A percentile compares a stretch with the other conserved stretches of the same genome.
phyloP scores from a whole-genome alignment of 257 asterid species.

The Cinchona pubescens region DNA sequence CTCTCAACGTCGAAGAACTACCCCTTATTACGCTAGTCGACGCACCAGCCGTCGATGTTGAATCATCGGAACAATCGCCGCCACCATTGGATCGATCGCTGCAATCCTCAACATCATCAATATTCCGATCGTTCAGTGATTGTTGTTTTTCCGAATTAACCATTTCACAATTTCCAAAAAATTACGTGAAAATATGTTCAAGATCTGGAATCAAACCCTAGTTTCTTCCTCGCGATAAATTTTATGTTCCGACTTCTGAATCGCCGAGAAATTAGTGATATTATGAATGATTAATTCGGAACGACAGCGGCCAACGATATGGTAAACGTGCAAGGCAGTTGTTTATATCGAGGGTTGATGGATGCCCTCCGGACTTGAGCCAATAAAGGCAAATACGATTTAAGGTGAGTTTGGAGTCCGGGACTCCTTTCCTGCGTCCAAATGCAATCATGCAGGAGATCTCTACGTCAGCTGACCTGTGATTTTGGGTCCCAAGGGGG shows the following conservation, averaged over 20 bases:
- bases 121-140: slow-evolving; percentile 33
- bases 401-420: slow-evolving; percentile 38
- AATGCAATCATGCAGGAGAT: slow-evolving; percentile 21
- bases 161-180: slow-evolving; percentile 28
- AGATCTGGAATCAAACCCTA: slow-evolving; percentile 7
- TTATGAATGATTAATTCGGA: neutral
- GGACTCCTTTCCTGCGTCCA: neutral
- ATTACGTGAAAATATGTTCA: neutral
- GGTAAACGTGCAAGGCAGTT: neutral
- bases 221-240: neutral
- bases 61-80: slow-evolving; percentile 28
- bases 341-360: slow-evolving; percentile 30
- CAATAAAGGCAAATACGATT: slow-evolving; percentile 19
- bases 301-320: slow-evolving; percentile 1
- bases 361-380: slow-evolving; percentile 27
- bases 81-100: slow-evolving; percentile 42
- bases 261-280: neutral
- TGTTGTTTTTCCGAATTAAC: slow-evolving; percentile 46
- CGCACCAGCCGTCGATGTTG: slow-evolving; percentile 30
- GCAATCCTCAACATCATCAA: slow-evolving; percentile 37
- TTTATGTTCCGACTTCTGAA: neutral
- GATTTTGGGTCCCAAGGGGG: slow-evolving; percentile 19
- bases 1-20: neutral
- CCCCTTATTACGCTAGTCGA: slow-evolving; percentile 4
- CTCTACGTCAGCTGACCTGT: slow-evolving; percentile 32